Conservation (phyloP, 192 early-diverging fungal species). For the Gamsiella multidivaricata region DNA sequence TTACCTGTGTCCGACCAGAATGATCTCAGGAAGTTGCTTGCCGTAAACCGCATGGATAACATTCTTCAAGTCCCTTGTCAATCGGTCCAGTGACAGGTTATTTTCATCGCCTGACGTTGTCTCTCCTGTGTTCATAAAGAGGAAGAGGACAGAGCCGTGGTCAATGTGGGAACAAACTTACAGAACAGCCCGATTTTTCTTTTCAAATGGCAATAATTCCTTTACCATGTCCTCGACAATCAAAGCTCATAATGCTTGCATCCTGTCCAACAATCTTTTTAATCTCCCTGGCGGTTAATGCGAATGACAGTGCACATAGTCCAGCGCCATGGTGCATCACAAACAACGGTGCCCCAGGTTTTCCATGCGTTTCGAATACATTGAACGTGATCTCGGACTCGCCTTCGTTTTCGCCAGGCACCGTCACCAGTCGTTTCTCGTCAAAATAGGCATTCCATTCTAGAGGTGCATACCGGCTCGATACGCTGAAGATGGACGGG, state of each 20-base stretch:
- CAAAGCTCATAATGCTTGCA: slow-evolving; percentile 67
- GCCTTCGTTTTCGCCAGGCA: slow-evolving; percentile 24
- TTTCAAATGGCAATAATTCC: neutral
- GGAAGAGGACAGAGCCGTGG: neutral
- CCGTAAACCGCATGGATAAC: slow-evolving; percentile 61
- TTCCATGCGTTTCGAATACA: slow-evolving; percentile 52
- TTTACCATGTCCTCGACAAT: slow-evolving; percentile 80
- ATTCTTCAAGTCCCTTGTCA: slow-evolving; percentile 68
- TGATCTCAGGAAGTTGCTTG: slow-evolving; percentile 61
- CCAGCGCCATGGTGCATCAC: slow-evolving; percentile 89
- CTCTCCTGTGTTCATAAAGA: slow-evolving; percentile 38
- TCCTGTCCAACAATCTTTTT: slow-evolving; percentile 43
- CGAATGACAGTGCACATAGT: slow-evolving; percentile 74
- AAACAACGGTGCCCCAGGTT: slow-evolving; percentile 69
- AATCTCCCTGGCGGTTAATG: slow-evolving; percentile 67
- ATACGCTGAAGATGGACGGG: neutral
- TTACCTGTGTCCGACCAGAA: slow-evolving; percentile 85
- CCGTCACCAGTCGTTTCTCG: slow-evolving; percentile 36
- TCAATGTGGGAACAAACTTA: neutral
- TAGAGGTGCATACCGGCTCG: slow-evolving; percentile 54
- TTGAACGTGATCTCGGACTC: slow-evolving; percentile 55
- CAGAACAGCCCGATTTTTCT: neutral
- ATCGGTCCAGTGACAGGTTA: slow-evolving; percentile 64
- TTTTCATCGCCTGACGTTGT: slow-evolving; percentile 60
- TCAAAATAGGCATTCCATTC: slow-evolving; percentile 70